Percentiles rank a stretch among this genome's conserved stretches.
Evolutionary conservation across 2,329 filamentous ascomycete species (phyloP).

Genomic region (Fusarium sp.): DNA sequence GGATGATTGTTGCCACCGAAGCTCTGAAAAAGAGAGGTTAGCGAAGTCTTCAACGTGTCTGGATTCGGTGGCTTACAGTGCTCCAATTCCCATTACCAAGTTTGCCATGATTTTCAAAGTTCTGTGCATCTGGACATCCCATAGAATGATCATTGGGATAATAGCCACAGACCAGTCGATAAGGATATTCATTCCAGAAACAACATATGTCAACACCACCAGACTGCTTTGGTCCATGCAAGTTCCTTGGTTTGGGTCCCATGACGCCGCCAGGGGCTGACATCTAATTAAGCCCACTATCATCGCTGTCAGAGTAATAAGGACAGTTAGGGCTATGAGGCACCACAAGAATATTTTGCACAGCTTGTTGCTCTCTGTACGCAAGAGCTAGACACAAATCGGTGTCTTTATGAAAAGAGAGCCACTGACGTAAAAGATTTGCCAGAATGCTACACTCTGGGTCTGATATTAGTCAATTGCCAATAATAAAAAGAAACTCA

Average conservation of each 20-base stretch:
- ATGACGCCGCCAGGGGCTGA: constrained; percentile 11
- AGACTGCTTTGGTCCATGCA: constrained; percentile 13
- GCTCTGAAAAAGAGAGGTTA: background rate
- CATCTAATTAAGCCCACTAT: constrained; percentile 3
- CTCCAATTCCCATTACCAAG: constrained; percentile 14
- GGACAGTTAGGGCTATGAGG: too few species aligned
- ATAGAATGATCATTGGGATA: constrained; percentile 11
- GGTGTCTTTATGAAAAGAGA: too few species aligned
- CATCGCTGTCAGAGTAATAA: too few species aligned
- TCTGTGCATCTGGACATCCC: constrained; percentile 18
- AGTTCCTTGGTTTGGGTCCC: constrained; percentile 7
- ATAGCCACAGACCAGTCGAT: constrained; percentile 21
- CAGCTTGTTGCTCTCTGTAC: too few species aligned
- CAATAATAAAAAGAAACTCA: too few species aligned
- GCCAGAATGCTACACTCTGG: too few species aligned
- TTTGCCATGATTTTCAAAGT: constrained; percentile 8
- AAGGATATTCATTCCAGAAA: constrained; percentile 19
- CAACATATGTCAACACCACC: constrained; percentile 13
- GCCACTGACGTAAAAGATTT: too few species aligned
- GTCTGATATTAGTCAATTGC: too few species aligned
- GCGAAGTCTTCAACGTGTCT: fast-evolving
- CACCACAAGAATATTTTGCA: too few species aligned
- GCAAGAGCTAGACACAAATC: too few species aligned
- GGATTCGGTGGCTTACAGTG: background rate
- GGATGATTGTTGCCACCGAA: constrained; percentile 23